These are phyloP conservation scores for Phaeomoniella chlamydospora DNA, from an alignment of 2,329 filamentous ascomycete species.

Conservation along the genomic window DNA sequence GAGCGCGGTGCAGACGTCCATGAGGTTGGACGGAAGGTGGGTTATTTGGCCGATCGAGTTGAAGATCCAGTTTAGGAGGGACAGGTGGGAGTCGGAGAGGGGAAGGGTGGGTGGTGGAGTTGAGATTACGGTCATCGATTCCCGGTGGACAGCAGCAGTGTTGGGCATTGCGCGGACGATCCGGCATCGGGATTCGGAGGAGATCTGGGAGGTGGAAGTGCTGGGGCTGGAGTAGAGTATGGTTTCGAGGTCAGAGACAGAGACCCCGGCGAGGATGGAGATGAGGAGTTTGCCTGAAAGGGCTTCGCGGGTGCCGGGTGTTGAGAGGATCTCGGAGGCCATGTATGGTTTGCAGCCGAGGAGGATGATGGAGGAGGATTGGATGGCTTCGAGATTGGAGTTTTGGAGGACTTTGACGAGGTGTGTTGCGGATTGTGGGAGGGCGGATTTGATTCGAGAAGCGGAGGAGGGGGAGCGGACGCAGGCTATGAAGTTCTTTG, in stretches of 20 bases:
- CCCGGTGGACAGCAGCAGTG: constrained; percentile 61
- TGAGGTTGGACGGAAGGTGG: constrained; percentile 8
- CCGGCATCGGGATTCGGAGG: constrained; percentile 19
- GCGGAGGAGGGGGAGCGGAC: constrained; percentile 57
- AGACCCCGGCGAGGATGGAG: constrained; percentile 66
- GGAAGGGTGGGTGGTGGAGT: constrained; percentile 33
- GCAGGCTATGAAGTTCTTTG: constrained; percentile 67
- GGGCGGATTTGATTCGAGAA: constrained; percentile 43
- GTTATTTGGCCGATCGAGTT: constrained; percentile 25
- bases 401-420: constrained; percentile 58
- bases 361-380: constrained; percentile 58
- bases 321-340: constrained; percentile 52
- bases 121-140: constrained; percentile 72
- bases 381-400: constrained; percentile 54
- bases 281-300: constrained; percentile 69
- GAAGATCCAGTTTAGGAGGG: constrained; percentile 43
- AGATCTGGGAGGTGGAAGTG: constrained; percentile 30
- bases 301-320: constrained; percentile 55
- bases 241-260: constrained; percentile 51
- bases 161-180: constrained; percentile 76
- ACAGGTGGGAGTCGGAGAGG: constrained; percentile 23
- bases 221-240: constrained; percentile 44
- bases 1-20: constrained; percentile 14
- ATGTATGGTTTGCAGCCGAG: constrained; percentile 71
- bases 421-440: constrained; percentile 22